Conservation (phyloP, 2,329 filamentous ascomycete species). For the Aspergillus ruber region DNA sequence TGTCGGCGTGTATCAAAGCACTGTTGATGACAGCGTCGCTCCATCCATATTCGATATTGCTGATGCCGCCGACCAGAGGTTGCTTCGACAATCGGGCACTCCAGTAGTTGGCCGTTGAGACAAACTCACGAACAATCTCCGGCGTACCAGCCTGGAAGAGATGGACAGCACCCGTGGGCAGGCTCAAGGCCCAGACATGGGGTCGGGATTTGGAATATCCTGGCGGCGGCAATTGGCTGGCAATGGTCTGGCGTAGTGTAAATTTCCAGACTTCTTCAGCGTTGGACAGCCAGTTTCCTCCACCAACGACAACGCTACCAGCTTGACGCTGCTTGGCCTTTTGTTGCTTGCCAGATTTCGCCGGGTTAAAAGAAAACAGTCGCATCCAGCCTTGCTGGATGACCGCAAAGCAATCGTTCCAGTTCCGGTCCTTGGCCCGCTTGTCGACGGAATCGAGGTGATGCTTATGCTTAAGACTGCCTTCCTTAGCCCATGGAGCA, state of each 20-base stretch:
- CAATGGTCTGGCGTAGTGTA: conserved; percentile 82
- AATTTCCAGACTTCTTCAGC: conserved; percentile 85
- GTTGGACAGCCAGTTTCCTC: conserved; percentile 97
- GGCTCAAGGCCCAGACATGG: conserved; percentile 87
- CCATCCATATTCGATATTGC: conserved; percentile 98
- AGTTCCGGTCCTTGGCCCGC: conserved; percentile 87
- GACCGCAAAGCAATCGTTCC: conserved; percentile 92
- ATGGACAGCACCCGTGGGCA: conserved; percentile 90
- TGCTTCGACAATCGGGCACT: conserved; percentile 90
- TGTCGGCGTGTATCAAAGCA: conserved; percentile 57
- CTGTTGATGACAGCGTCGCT: conserved; percentile 75
- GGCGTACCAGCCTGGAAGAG: conserved; percentile 96
- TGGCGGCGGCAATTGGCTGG: conserved; percentile 79
- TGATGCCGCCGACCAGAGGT: conserved; percentile 84
- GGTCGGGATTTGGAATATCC: conserved; percentile 87
- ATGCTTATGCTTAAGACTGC: conserved; percentile 91
- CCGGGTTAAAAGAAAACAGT: conserved; percentile 84
- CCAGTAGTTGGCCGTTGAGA: conserved; percentile 95
- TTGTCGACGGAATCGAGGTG: conserved; percentile 87
- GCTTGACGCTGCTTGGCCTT: conserved; percentile 53
- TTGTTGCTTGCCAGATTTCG: conserved; percentile 58
- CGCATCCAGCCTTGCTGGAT: conserved; percentile 92
- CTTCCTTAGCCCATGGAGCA: conserved; percentile 98
- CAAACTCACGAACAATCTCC: conserved; percentile 91
- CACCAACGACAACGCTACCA: conserved; percentile 69